These are phyloP conservation scores for Colletotrichum godetiae DNA, from an alignment of 2,329 filamentous ascomycete species.

Conservation along the genomic window DNA sequence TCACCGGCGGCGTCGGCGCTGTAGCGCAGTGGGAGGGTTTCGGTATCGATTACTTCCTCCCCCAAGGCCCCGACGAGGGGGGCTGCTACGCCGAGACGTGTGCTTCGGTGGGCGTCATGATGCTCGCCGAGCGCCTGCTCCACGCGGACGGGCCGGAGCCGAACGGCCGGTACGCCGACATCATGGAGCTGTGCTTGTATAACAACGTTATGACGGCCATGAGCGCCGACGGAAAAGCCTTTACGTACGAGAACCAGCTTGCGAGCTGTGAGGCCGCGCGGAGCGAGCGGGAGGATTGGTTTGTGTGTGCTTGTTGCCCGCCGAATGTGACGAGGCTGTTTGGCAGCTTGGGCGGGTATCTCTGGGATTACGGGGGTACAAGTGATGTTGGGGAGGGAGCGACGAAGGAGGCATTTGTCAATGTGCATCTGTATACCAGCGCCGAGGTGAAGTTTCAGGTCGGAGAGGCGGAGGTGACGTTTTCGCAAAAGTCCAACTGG, in stretches of 20 bases:
- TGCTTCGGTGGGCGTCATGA: constrained; percentile 69
- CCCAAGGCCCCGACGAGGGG: constrained; percentile 68
- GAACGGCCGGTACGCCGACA: constrained; percentile 63
- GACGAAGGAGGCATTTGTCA: constrained; percentile 49
- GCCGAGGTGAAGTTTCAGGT: constrained; percentile 55
- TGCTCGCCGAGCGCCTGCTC: constrained; percentile 67
- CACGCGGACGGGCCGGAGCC: constrained; percentile 56
- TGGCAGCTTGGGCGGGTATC: constrained; percentile 66
- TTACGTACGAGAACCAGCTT: constrained; percentile 72
- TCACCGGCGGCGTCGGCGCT: constrained; percentile 70
- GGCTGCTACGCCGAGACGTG: constrained; percentile 73
- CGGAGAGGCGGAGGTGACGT: constrained; percentile 46
- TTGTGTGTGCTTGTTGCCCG: constrained; percentile 69
- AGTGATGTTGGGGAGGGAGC: constrained; percentile 31
- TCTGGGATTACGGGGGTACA: constrained; percentile 57
- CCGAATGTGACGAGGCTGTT: constrained; percentile 68
- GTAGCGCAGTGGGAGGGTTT: constrained; percentile 71
- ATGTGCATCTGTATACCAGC: constrained; percentile 67
- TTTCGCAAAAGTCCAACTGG: constrained; percentile 66
- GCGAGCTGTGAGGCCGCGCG: constrained; percentile 62
- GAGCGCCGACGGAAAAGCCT: constrained; percentile 64
- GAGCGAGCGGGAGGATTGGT: constrained; percentile 66
- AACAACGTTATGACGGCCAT: constrained; percentile 70
- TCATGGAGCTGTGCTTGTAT: constrained; percentile 71
- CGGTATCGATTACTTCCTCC: constrained; percentile 68